Evolutionary conservation across 2,329 filamentous ascomycete genomes (phyloP), one percentile per base, ranked within the genome.

Genomic region (Calonectria multiphialidica): DNA sequence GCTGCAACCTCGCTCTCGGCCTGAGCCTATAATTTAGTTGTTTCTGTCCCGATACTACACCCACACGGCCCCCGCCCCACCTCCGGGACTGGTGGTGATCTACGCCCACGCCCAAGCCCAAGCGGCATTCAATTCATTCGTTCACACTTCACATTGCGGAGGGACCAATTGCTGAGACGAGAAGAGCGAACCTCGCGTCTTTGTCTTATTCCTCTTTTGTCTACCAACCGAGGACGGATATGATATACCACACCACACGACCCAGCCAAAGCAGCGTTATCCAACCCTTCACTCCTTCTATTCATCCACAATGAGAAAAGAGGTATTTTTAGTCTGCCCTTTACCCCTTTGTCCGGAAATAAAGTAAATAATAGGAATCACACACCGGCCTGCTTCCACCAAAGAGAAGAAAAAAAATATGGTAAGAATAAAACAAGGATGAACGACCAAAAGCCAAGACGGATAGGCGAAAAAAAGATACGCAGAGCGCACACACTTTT

Each of bases 251-350:
- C 53, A 61, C 50, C 45, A 68, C 53, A 49, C 23, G 40, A 49
- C 42, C 49, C 68, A 70, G 28, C 53, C 68, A 66, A 66, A 61
- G 55, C 57, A 68, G 44, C 47, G 45, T 59, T 59, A 50, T 61
- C 55, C 45, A 49, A 62, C 57, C 66, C 57, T 49, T 64, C 67
- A 59, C 53, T 61, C 66, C 62, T 50, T 70, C 68, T 70, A 70
- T 70, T 59, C 63, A 49, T 47, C 67, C 59, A 37, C 61, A 70
- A 70, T 61, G 50, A 49, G 40, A 57, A 57, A 61, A 70, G 65
- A 50, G 68, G 68, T 49, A 61, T 70, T 66, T 70, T 70, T 49
- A 37, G 23, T 55, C 40, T 55, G 37, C 64, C 49, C 37, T 12
- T 44, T 59, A 35, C 37, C 64, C 30, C 49, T 35, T 47, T 47